phyloP scores from a whole-genome alignment of 495 filamentous ascomycete genomes.

The Aspergillus ostianus region DNA sequence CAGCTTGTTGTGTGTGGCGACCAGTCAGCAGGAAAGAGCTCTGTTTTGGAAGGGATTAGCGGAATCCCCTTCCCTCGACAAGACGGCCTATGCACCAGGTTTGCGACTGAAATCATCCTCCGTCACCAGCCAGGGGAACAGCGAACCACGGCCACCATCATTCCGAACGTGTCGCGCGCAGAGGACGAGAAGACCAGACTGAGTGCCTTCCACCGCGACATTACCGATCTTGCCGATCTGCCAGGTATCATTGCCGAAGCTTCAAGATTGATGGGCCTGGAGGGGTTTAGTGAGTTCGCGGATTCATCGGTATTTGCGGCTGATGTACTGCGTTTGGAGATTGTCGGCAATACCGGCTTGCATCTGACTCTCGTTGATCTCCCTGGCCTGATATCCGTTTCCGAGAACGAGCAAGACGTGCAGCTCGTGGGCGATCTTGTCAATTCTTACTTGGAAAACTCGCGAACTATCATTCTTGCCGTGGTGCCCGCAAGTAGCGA shows the following conservation, averaged over 20 bases:
- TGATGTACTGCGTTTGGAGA: conserved; percentile 53
- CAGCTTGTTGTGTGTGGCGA: conserved; percentile 69
- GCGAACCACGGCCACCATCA: conserved; percentile 16
- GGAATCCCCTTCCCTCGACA: conserved; percentile 38
- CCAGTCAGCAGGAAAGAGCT: conserved; percentile 47
- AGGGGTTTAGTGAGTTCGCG: conserved; percentile 9
- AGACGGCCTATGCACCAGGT: conserved; percentile 37
- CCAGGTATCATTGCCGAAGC: conserved; percentile 44
- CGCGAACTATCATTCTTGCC: conserved; percentile 36
- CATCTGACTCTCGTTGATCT: conserved; percentile 57
- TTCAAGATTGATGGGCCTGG: conserved; percentile 36
- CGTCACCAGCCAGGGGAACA: conserved; percentile 15
- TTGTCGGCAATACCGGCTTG: conserved; percentile 47
- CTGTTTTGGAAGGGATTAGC: conserved; percentile 46
- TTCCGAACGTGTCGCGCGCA: conserved; percentile 13
- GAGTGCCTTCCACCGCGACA: conserved; percentile 8
- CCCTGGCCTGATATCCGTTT: conserved; percentile 42
- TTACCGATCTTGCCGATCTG: conserved; percentile 32
- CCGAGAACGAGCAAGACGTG: conserved; percentile 31
- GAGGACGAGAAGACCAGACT: conserved; percentile 14
- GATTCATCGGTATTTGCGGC: conserved; percentile 37
- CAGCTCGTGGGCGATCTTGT: conserved; percentile 27
- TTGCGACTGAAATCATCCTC: conserved; percentile 33
- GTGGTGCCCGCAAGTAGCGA: conserved; percentile 51
- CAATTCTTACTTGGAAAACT: conserved; percentile 30